Evolutionary conservation across 192 early-diverging fungal genomes (phyloP), one percentile per base, ranked within the genome.

Genomic region (Coemansia sp.): DNA sequence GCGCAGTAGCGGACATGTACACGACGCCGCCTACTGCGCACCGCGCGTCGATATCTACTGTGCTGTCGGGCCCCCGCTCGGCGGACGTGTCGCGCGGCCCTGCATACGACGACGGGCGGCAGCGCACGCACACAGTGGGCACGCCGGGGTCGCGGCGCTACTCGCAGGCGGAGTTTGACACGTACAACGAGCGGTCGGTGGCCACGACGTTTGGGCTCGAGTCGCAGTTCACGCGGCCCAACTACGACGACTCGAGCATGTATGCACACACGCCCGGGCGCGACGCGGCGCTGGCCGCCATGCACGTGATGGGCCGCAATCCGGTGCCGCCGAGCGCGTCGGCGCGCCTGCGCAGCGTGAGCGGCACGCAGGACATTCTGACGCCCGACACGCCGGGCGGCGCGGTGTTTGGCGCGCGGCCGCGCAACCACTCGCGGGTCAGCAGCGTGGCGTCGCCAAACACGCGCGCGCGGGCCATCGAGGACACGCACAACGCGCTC

Each of bases 401-500:
- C 9, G 60, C 60, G 7, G 21, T 34, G 10, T 51, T 43, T 28
- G 50, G 54, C 22, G 28, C 30, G 0, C 25, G 23, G 1, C 11
- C 50, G 10, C 45, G 39, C 38, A 49, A 46, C 19, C 71, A 75
- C 45, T 34, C 56, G 29, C 59, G 71, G 14, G 65, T 47, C 39
- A 64, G 50, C 60, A 75, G 71, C 61, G 14, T 75, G 26, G 56
- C 49, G 14, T 67, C 71, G 46, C 71, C 71, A 2, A 43, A 45
- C 4, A 55, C 71, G 49, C 64, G 64, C n/a, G 65, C 60, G 6
- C 55, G 60, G 23, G 59, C 54, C 0, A 45, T 74, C 14, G 64
- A 74, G 45, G 55, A 65, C 32, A 67, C 70, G 2, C 70, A 54
- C 45, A 74, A 67, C 25, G 70, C 70, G 41, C 64, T 74, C 6